Evolutionary conservation across 768 basidiomycete species (phyloP), one percentile per base, ranked within the genome.

Genomic region (Plicaturopsis crispa): DNA sequence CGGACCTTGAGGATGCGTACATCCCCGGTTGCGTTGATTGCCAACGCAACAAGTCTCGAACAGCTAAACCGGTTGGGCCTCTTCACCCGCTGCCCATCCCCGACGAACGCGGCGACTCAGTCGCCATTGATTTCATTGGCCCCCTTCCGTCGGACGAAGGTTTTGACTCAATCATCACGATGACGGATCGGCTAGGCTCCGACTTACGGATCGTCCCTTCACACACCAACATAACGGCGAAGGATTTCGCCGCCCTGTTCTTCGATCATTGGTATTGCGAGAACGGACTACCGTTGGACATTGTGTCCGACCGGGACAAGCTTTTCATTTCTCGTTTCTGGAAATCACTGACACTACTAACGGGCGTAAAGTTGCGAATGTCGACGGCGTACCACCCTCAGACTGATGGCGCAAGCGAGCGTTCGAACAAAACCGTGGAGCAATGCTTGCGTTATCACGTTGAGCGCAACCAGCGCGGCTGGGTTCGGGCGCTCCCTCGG

Each of bases 371-470:
- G 4, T 38, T 63, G 1, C 52, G 48, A 13, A 45, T 59, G 50
- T 66, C 63, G 0, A 59, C 60, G 0, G 37, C 62, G 0, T 66
- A 52, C 31, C 67, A 69, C 26, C 65, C 61, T 0, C 52, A 68
- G 38, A 61, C 57, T 0, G 58, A 67, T 45, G 61, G 67, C 0
- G 24, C 46, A 0, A 61, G 54, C n/a, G 56, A 68, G 45, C 38
- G 46, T 0, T 54, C 54, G 0, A 64, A 64, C 33, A 58, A 59
- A 28, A 65, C 54, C 0, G 39, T 63, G 0, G 55, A 51, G 31
- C 62, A 63, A 30, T 31, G 33, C 10, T 31, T 51, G 1, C 41
- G 43, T 22, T 60, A 42, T 31, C 44, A 48, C 46, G 50, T 56
- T 11, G 40, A 51, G 6, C 14, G 42, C 1, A 48, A 51, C 17